A percentile compares a stretch with the other conserved stretches of the same genome.
Conservation (phyloP, 2,329 filamentous ascomycete genomes). For the Alternaria sp. region DNA sequence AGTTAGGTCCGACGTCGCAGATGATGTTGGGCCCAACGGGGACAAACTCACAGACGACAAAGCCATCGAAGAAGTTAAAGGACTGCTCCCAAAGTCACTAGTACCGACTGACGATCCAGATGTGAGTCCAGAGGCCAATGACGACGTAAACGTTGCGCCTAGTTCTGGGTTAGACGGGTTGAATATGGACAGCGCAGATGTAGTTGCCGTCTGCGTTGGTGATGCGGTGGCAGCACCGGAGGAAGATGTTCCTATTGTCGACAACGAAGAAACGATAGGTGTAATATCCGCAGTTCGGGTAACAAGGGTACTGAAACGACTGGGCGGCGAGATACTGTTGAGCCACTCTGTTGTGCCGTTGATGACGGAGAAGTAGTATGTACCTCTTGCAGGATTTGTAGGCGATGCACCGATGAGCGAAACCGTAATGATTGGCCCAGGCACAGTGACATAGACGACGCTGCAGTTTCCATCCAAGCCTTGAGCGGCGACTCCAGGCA, state of each 20-base stretch:
- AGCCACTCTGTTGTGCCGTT: conserved; percentile 47
- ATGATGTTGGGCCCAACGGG: background rate
- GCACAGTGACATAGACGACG: conserved; percentile 45
- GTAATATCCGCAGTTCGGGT: conserved; percentile 14
- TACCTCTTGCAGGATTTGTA: conserved; percentile 36
- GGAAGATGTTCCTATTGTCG: background rate
- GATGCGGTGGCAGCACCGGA: background rate
- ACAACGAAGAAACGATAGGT: conserved; percentile 11
- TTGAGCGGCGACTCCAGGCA: conserved; percentile 38
- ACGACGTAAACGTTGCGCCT: background rate
- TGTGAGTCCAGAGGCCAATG: background rate
- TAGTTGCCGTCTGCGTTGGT: background rate
- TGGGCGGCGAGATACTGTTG: conserved; percentile 41
- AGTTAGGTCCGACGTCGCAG: background rate
- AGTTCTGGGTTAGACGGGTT: background rate
- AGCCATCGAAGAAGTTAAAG: background rate
- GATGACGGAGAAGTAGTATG: conserved; percentile 47
- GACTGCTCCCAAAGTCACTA: background rate
- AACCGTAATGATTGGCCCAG: conserved; percentile 45
- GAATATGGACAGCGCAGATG: background rate
- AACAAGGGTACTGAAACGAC: conserved; percentile 20
- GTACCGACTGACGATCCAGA: background rate
- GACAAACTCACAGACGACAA: background rate
- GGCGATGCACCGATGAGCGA: conserved; percentile 39
- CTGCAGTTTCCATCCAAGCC: conserved; percentile 38